Evolutionary conservation across 257 asterid species (phyloP), one percentile per base, ranked within the genome.

Genomic region (Rehmannia glutinosa): DNA sequence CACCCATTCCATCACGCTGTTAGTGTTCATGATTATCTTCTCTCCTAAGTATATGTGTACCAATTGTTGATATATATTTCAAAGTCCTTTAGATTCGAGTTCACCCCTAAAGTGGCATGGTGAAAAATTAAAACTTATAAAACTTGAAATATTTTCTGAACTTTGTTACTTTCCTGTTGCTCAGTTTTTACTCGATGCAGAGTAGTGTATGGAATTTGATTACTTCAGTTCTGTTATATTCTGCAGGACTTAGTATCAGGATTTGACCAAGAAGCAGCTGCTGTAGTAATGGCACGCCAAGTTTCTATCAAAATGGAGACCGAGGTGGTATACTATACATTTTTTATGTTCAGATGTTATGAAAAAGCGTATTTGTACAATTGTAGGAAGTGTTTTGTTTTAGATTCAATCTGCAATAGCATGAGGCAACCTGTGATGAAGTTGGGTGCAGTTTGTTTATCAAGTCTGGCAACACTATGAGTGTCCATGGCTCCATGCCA

Each of bases 181-280:
- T 24, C 60, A n/a, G 58, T 45, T 30, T 65, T 39, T 53, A 55
- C 43, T 53, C 36, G 12, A 30, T 59, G 54, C 67, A 45, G 45
- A 17, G 17, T 19, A 25, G 42, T 45, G 13, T 19, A 38, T 36
- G 50, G 3, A 27, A 27, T 38, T 74, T 71, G 21, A n/a, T n/a
- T n/a, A n/a, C n/a, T 71, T 67, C 28, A 56, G 47, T 4, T 65
- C 30, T 41, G 47, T 69, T 66, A 13, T 75, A 70, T 73, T 81
- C 60, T 67, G 69, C 89, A 93, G 99, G 99, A 90, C 59, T 71
- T 93, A 57, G 75, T 90, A 75, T 87, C 97, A 67, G 98, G 98
- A 76, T 93, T 93, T 86, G 98, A 93, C 80, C 98, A 93, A 86
- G 98, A 93, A 83, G 96, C 97, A 71, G 98, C 98, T 36, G 96